These are phyloP conservation scores for Leccinum pellstonianum DNA, from an alignment of 768 basidiomycete species.

Conservation along the genomic window DNA sequence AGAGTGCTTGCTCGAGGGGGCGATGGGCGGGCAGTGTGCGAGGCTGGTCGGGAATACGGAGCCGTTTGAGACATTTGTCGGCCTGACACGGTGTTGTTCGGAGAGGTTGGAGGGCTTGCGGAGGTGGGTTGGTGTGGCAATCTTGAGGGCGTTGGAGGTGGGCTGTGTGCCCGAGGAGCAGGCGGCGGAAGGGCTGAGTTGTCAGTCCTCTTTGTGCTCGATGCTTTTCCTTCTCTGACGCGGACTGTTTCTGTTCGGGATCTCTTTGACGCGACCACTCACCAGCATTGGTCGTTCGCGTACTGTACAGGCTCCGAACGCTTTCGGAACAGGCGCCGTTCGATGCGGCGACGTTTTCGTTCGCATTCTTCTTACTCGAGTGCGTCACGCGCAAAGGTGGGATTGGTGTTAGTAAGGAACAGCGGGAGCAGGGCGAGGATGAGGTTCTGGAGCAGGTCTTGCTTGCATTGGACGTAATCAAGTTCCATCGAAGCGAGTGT, in stretches of 20 bases:
- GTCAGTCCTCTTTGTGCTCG: background rate
- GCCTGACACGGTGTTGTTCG: conserved; percentile 67
- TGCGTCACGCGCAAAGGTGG: conserved; percentile 71
- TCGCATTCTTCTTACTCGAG: conserved; percentile 71
- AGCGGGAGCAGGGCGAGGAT: conserved; percentile 38
- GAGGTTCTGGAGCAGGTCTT: conserved; percentile 80
- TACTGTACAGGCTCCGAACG: conserved; percentile 80
- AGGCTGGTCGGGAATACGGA: conserved; percentile 52
- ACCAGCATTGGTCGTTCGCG: conserved; percentile 74
- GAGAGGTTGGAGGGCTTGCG: conserved; percentile 68
- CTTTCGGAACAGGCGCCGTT: conserved; percentile 81
- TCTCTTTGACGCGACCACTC: background rate
- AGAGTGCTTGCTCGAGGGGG: conserved; percentile 61
- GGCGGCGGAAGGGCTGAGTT: conserved; percentile 64
- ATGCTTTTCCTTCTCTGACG: background rate
- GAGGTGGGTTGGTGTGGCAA: conserved; percentile 79
- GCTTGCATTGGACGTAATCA: conserved; percentile 48
- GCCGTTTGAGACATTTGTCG: conserved; percentile 73
- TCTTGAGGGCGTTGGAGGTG: conserved; percentile 69
- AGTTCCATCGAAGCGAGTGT: conserved; percentile 36
- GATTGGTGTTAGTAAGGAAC: conserved; percentile 38
- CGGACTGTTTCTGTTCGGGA: background rate
- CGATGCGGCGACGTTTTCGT: conserved; percentile 83
- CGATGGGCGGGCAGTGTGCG: conserved; percentile 51
- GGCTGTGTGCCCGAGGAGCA: conserved; percentile 69